Base-by-base conservation (phyloP, 805 yeast genomes). In the Cyberlindnera subsufficiens region DNA sequence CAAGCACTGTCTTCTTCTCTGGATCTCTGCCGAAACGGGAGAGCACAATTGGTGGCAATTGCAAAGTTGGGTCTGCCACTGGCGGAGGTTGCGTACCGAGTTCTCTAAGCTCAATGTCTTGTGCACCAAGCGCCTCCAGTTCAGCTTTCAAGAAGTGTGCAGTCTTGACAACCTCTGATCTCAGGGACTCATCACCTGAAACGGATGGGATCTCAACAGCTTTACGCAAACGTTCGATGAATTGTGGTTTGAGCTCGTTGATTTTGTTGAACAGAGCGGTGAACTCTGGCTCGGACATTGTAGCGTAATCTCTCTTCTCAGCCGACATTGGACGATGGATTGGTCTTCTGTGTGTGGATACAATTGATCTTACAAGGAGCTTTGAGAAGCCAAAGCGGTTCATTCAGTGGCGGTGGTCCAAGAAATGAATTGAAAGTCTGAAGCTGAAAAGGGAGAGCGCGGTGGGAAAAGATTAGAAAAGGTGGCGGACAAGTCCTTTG, bases 171-270 rank as follows among this genome's bases (percentile, higher is more conserved):
- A 93, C 98, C 60, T 83, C 72, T 25, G 95, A 93, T 66, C 99
- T 85, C 53, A 87, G 75, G 11, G 80, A 64, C 59, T 89, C 95
- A 61, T 93, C 99, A 33, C 87, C 80, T 5, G 97, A 89, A 37
- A 93, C 98, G 9, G 97, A 90, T 38, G 96, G 95, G 54, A 91
- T 93, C 46, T 88, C 85, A 37, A 93, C 89, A n/a, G 97, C 97
- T 39, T 82, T 72, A 35, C 80, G 65, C 46, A 93, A 74, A 53
- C 95, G 72, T 42, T 75, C 68, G 53, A 86, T 78, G 70, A 84
- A 90, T 47, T 72, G 65, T 6, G 90, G 85, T 65, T 86, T 81
- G 60, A 86, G 76, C 54, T 77, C 82, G 52, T 82, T 86, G 52
- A 87, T 82, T 61, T 46, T 50, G 25, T 42, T 37, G 45, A 50